Evolutionary conservation across 2,329 filamentous ascomycete genomes (phyloP).

Genomic region (Fusarium poae): DNA sequence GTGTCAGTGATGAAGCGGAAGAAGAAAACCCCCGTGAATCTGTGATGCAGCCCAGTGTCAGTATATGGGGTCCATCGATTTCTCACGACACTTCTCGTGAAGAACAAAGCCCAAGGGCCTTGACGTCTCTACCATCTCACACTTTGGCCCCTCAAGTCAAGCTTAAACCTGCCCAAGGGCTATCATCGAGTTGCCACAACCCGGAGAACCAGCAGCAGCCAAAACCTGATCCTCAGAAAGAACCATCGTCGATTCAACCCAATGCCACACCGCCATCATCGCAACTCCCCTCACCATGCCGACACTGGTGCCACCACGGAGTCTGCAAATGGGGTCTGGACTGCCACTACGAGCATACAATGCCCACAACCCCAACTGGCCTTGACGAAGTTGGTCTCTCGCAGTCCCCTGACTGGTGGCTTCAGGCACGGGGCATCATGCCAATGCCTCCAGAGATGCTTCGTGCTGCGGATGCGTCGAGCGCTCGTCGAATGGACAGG

Average conservation of each 20-base stretch:
- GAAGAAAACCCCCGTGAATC: not conserved
- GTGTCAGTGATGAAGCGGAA: conserved; percentile 9
- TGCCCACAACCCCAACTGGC: conserved; percentile 59
- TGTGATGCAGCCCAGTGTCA: not conserved
- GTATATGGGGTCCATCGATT: not conserved
- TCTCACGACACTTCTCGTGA: not conserved
- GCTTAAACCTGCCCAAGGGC: conserved; percentile 22
- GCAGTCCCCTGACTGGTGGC: conserved; percentile 61
- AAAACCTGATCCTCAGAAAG: not conserved
- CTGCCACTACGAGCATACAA: conserved; percentile 62
- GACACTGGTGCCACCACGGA: conserved; percentile 63
- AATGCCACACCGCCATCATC: conserved; percentile 7
- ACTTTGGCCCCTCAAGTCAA: not conserved
- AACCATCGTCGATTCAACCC: not conserved
- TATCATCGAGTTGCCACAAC: conserved; percentile 39
- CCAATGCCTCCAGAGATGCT: conserved; percentile 26
- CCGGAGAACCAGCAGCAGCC: conserved; percentile 17
- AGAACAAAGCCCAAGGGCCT: not conserved
- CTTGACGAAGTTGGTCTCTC: conserved; percentile 59
- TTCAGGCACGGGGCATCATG: conserved; percentile 36
- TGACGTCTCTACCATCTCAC: not conserved
- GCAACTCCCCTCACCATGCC: conserved; percentile 45
- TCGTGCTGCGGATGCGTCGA: conserved; percentile 2
- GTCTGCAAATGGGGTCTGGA: conserved; percentile 59
- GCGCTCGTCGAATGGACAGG: conserved; percentile 14